Evolutionary conservation across 345 rosid species (phyloP), one percentile per base, ranked within the genome.

Genomic region (Leavenworthia alabamica): DNA sequence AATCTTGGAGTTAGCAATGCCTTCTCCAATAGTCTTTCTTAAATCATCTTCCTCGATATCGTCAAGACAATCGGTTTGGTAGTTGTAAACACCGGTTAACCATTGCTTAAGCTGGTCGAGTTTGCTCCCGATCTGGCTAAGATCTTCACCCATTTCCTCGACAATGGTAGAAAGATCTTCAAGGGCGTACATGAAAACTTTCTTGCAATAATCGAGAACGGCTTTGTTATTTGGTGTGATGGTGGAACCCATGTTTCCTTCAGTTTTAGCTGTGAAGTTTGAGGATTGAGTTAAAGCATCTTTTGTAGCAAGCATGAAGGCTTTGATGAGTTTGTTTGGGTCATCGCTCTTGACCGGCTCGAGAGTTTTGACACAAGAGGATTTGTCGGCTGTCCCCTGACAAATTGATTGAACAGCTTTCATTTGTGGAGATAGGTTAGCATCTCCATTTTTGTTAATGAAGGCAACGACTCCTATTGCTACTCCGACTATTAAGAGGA

Each of bases 21-120:
- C 79, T 10, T 61, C 55, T 2, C 31, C 59, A 47, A 81, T 64
- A 0, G 64, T 48, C 72, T 75, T 78, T 53, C 66, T 55, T 33
- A 33, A 46, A 20, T 72, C 57, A 0, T 60, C 72, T 10, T 62
- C 72, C 13, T 66, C 62, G 22, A 86, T 64, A 14, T 77, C 85
- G 20, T 86, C 95, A 32, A 76, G 49, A 72, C 97, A 89, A 2
- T 81, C 73, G 17, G 77, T 43, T 52, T 81, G 83, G 77, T 80
- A 84, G 0, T 85, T 73, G 54, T 83, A 64, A 28, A 86, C 86
- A 1, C 86, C 80, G 53, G 79, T 83, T 47, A 89, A 54, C 95
- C 76, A 73, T 39, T 73, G 76, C 60, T 73, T 73, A 13, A 73
- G 53, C 48, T 73, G 72, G 52, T 73, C 72, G n/a, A 73, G 2